Conservation (phyloP, 169 alveolate species). For the Plasmodium knowlesi region DNA sequence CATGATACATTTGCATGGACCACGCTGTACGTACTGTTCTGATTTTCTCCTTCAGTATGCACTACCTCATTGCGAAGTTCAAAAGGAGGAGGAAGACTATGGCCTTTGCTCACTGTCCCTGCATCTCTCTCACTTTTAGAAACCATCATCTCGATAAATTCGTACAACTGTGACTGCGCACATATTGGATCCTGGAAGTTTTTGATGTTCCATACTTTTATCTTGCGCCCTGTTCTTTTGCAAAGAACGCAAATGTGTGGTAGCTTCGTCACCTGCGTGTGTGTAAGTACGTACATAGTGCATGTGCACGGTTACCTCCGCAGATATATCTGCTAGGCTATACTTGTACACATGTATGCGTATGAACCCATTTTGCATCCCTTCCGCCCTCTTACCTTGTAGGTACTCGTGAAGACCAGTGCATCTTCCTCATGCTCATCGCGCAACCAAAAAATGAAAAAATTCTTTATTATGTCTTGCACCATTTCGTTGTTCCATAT, state of each 20-base stretch:
- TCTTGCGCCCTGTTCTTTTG: conserved; percentile 53
- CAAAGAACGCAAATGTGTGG: conserved; percentile 64
- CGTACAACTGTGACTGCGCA: conserved; percentile 70
- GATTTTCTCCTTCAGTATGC: neutral
- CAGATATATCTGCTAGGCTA: neutral
- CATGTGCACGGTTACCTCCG: no score
- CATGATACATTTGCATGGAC: neutral
- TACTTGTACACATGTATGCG: neutral
- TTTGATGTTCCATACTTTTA: conserved; percentile 75
- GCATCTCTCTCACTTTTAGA: neutral
- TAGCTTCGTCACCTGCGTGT: conserved; percentile 23
- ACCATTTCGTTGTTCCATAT: conserved; percentile 62
- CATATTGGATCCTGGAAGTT: conserved; percentile 57
- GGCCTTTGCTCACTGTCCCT: neutral
- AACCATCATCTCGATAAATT: conserved; percentile 38
- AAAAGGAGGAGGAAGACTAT: neutral
- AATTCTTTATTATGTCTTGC: conserved; percentile 52
- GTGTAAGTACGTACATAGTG: neutral
- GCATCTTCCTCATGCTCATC: conserved; percentile 63
- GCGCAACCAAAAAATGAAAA: conserved; percentile 58
- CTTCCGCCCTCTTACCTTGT: conserved; percentile 25
- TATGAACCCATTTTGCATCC: neutral
- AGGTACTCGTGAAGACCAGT: conserved; percentile 26
- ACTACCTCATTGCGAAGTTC: neutral
- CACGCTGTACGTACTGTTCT: neutral